Base-by-base conservation (phyloP, 306 rosid species). In the Castanea mollissima region DNA sequence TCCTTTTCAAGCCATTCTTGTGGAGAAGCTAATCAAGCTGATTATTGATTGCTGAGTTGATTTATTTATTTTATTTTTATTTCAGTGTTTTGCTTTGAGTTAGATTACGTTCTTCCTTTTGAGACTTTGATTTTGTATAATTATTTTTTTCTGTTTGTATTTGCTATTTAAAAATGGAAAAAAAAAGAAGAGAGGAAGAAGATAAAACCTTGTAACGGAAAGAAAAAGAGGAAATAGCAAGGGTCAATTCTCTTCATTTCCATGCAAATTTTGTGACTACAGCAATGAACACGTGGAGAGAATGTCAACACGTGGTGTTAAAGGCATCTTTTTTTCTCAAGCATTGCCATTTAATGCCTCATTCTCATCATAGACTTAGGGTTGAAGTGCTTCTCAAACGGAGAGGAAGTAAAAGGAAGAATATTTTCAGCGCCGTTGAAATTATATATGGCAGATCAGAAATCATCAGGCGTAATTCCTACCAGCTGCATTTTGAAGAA, bases 401-500 rank as follows among this genome's bases (percentile, higher is more conserved):
- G 73, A 41, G 75, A 23, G 21, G 52, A 14, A 59, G 65, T 10
- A 4, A 21, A 23, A 67, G 23, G 27, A 21, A 56, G 5, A 54
- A 63, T 32, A 68, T 81, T 34, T 67, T 4, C 23, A 34, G 51
- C 6, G 31, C 52, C 14, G 1, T 67, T 19, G 46, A 31, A 67
- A 67, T 19, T 46, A 67, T 56, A n/a, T n/a, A 81, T 81, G 77
- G 80, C 29, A 5, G 72, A 81, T 69, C 44, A 32, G 49, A 67
- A 35, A 19, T 29, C 16, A 0, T 25, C 34, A 0, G 10, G 10
- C 2, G 55, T 55, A 49, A 70, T 81, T 52, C 84, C 84, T 23
- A 32, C 18, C 2, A 67, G 80, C 38, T 81, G 84, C 77, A 49
- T 49, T 59, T 60, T 59, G 19, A 76, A 51, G 73, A 58, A 12